Percentiles rank a stretch among this genome's conserved stretches.
Evolutionary conservation across 2,329 filamentous ascomycete species (phyloP).

Genomic region (Pseudopithomyces maydicus): DNA sequence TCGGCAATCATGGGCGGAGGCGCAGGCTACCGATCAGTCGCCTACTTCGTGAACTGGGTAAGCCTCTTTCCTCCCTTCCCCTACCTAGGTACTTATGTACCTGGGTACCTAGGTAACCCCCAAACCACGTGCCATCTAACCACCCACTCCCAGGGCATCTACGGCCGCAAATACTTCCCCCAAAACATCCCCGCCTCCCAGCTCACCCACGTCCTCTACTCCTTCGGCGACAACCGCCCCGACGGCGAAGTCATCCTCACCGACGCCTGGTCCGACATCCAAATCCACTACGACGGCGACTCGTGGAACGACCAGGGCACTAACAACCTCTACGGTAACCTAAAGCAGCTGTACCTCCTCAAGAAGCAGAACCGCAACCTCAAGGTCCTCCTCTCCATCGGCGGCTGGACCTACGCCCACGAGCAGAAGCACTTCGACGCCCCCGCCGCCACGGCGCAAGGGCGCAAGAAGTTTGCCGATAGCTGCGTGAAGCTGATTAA

Average conservation of each 20-base stretch:
- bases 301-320: slow-evolving; percentile 68
- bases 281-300: slow-evolving; percentile 66
- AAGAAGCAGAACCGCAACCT: slow-evolving; percentile 78
- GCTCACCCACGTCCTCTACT: slow-evolving; percentile 87
- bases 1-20: slow-evolving; percentile 18
- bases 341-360: slow-evolving; percentile 76
- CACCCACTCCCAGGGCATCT: slow-evolving; percentile 67
- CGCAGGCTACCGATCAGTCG: slow-evolving; percentile 64
- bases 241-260: slow-evolving; percentile 67
- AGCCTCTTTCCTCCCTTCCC: background rate
- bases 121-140: background rate
- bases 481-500: slow-evolving; percentile 76
- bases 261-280: slow-evolving; percentile 40
- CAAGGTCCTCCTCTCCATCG: slow-evolving; percentile 82
- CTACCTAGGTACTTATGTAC: too few species aligned
- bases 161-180: slow-evolving; percentile 82
- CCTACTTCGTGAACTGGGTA: slow-evolving; percentile 75
- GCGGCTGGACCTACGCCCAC: slow-evolving; percentile 76
- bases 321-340: slow-evolving; percentile 75
- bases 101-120: background rate
- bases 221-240: slow-evolving; percentile 87
- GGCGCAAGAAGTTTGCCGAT: slow-evolving; percentile 69
- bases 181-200: slow-evolving; percentile 80
- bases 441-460: slow-evolving; percentile 66
- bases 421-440: slow-evolving; percentile 69